Evolutionary conservation across 1,139 yeast genomes (phyloP).

Genomic region (Candida glucosophila): DNA sequence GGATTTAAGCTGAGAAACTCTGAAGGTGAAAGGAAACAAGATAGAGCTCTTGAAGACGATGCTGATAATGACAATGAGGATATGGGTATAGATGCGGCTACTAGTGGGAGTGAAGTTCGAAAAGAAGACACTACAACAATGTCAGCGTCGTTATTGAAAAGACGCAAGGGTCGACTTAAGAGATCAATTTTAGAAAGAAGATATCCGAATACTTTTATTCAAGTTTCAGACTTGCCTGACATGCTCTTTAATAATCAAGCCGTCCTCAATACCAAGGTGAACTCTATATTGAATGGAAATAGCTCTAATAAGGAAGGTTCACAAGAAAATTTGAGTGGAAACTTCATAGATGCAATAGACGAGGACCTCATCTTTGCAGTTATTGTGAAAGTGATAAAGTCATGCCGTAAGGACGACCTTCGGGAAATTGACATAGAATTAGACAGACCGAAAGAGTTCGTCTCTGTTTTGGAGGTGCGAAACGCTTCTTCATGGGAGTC

Average conservation of each 20-base stretch:
- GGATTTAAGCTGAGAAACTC: constrained; percentile 33
- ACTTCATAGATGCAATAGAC: constrained; percentile 25
- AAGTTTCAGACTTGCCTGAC: constrained; percentile 28
- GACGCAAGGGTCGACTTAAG: constrained; percentile 25
- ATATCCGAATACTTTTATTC: constrained; percentile 31
- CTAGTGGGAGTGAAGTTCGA: too few species aligned
- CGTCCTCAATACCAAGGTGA: constrained; percentile 24
- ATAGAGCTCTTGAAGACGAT: constrained; percentile 14
- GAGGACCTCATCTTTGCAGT: constrained; percentile 35
- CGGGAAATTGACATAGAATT: constrained; percentile 3
- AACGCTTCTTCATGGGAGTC: constrained; percentile 37
- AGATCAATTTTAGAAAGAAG: constrained; percentile 24
- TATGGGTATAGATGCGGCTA: constrained; percentile 20
- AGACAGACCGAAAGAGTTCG: constrained; percentile 1
- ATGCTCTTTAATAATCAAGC: constrained; percentile 28
- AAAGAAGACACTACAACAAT: constrained; percentile 6
- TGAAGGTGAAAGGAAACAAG: constrained; percentile 1
- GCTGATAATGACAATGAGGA: constrained; percentile 37
- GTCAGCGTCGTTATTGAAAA: constrained; percentile 25
- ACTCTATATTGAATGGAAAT: constrained; percentile 14
- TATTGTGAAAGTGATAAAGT: constrained; percentile 20
- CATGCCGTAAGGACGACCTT: constrained; percentile 7
- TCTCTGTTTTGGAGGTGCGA: constrained; percentile 28
- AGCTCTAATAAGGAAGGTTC: constrained; percentile 12
- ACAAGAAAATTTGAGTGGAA: constrained; percentile 14